Conservation (phyloP, 2,329 filamentous ascomycete genomes). For the Fusarium anguioides region DNA sequence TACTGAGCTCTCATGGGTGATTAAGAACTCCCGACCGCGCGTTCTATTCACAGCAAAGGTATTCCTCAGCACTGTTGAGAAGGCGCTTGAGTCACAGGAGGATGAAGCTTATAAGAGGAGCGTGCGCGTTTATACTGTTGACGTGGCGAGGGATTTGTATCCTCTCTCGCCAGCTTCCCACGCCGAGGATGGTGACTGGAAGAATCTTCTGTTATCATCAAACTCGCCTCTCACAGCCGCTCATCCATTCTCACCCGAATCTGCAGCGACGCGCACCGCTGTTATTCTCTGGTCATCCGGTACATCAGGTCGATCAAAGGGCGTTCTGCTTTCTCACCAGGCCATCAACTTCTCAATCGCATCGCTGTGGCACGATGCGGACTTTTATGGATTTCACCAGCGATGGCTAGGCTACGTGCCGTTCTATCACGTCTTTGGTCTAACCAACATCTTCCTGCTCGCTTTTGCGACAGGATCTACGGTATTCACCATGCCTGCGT, state of each 20-base stretch:
- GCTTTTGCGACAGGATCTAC: slow-evolving; percentile 63
- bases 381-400: slow-evolving; percentile 54
- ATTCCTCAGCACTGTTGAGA: slow-evolving; percentile 48
- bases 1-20: slow-evolving; percentile 55
- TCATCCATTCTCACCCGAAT: slow-evolving; percentile 51
- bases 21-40: slow-evolving; percentile 54
- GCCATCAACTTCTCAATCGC: slow-evolving; percentile 70
- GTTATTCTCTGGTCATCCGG: slow-evolving; percentile 64
- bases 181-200: slow-evolving; percentile 63
- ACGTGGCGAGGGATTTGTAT: slow-evolving; percentile 50
- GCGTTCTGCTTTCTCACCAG: slow-evolving; percentile 76
- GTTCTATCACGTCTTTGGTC: slow-evolving; percentile 74
- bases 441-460: slow-evolving; percentile 67
- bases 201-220: slow-evolving; percentile 64
- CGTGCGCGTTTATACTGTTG: slow-evolving; percentile 71
- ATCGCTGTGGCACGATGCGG: slow-evolving; percentile 61
- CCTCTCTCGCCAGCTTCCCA: slow-evolving; percentile 43
- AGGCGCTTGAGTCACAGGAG: slow-evolving; percentile 50
- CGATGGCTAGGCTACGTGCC: slow-evolving; percentile 73
- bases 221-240: slow-evolving; percentile 57
- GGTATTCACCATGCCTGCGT: slow-evolving; percentile 76
- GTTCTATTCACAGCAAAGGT: slow-evolving; percentile 52
- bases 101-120: slow-evolving; percentile 48
- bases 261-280: slow-evolving; percentile 65
- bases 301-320: slow-evolving; percentile 80